phyloP scores from a whole-genome alignment of 768 basidiomycete genomes.

The Amanita thiersii region DNA sequence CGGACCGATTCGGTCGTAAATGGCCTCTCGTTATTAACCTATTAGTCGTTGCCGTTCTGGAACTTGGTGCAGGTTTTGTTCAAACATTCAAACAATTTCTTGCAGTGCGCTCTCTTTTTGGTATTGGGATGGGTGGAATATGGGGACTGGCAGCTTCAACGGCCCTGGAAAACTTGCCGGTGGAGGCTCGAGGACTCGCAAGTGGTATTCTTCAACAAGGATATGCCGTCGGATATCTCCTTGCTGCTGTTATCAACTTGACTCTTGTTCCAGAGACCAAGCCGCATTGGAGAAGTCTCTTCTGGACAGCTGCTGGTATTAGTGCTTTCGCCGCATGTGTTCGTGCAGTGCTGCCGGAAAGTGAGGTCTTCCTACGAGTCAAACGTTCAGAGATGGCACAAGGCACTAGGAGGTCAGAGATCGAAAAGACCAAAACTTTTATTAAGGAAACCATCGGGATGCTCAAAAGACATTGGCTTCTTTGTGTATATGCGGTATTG shows the following conservation, averaged over 20 bases:
- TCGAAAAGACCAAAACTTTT: conserved; percentile 61
- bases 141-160: conserved; percentile 83
- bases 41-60: conserved; percentile 58
- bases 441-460: conserved; percentile 64
- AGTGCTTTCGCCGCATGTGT: conserved; percentile 61
- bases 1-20: conserved; percentile 87
- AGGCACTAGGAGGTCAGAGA: conserved; percentile 35
- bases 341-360: conserved; percentile 70
- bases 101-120: conserved; percentile 75
- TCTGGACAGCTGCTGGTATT: conserved; percentile 73
- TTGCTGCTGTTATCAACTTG: conserved; percentile 81
- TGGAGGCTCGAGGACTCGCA: conserved; percentile 77
- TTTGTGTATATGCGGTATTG: conserved; percentile 78
- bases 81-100: conserved; percentile 74
- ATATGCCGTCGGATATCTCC: conserved; percentile 77
- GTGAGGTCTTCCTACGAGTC: conserved; percentile 59
- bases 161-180: conserved; percentile 83
- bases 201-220: conserved; percentile 86
- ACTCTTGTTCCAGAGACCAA: conserved; percentile 40
- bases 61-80: conserved; percentile 77
- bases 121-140: conserved; percentile 83
- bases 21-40: conserved; percentile 85
- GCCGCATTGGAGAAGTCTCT: conserved; percentile 64
- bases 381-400: no score
- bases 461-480: conserved; percentile 74